Evolutionary conservation across 805 yeast genomes (phyloP).

Genomic region (Wickerhamiella australiensis): DNA sequence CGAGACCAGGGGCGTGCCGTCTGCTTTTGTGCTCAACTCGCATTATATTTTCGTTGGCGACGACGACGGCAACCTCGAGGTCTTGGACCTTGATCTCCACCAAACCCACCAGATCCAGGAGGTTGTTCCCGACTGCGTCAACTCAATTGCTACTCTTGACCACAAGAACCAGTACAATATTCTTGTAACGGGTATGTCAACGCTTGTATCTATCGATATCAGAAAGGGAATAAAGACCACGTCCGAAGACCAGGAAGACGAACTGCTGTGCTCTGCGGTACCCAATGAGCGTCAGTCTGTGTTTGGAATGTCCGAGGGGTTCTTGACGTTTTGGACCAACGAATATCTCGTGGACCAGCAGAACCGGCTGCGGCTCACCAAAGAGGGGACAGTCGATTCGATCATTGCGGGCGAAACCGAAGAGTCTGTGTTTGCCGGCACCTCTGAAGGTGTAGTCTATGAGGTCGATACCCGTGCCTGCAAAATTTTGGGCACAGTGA

Average conservation of each 20-base stretch:
- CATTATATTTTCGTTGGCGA: conserved; percentile 35
- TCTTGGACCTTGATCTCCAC: conserved; percentile 46
- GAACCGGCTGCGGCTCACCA: conserved; percentile 53
- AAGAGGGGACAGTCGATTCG: conserved; percentile 61
- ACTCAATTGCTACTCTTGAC: conserved; percentile 57
- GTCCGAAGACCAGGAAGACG: conserved; percentile 91
- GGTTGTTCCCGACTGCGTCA: conserved; percentile 58
- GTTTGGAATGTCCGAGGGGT: conserved; percentile 87
- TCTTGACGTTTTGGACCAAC: conserved; percentile 77
- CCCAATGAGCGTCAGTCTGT: conserved; percentile 50
- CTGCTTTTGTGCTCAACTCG: conserved; percentile 25
- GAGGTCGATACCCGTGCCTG: conserved; percentile 56
- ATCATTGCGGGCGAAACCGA: conserved; percentile 39
- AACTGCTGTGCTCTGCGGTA: conserved; percentile 61
- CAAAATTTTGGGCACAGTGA: conserved; percentile 49
- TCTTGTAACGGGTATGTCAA: conserved; percentile 70
- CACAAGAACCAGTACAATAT: conserved; percentile 66
- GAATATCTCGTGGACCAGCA: conserved; percentile 54
- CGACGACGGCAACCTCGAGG: conserved; percentile 57
- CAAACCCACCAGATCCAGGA: conserved; percentile 37
- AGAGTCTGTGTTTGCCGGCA: conserved; percentile 36
- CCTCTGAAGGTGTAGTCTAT: conserved; percentile 60
- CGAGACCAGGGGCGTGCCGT: conserved; percentile 21
- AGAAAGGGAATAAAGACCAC: conserved; percentile 53
- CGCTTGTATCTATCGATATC: conserved; percentile 64